These are phyloP conservation scores for Decorospora gaudefroyi DNA, from an alignment of 2,329 filamentous ascomycete species.

Conservation along the genomic window DNA sequence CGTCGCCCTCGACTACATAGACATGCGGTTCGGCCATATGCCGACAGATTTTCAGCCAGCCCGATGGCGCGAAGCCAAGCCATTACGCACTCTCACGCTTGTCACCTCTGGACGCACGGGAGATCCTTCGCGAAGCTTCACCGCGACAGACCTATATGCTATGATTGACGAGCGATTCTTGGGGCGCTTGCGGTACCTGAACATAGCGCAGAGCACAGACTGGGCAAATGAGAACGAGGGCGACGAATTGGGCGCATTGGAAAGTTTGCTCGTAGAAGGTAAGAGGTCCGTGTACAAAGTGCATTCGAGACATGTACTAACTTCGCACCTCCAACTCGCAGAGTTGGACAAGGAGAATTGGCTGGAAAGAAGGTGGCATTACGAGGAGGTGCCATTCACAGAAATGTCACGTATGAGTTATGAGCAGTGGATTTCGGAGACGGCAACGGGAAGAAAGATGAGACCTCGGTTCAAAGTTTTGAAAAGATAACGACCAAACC, in stretches of 20 bases:
- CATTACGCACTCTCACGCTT: constrained; percentile 48
- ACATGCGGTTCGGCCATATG: constrained; percentile 46
- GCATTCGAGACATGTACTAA: too few relatives aligned
- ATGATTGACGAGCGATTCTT: constrained; percentile 50
- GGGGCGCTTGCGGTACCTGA: constrained; percentile 47
- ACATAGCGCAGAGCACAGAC: constrained; percentile 46
- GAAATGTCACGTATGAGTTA: constrained; percentile 20
- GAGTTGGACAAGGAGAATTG: constrained; percentile 49
- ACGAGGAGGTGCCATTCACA: constrained; percentile 19
- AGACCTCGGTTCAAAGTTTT: constrained; percentile 29
- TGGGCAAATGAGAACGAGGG: constrained; percentile 45
- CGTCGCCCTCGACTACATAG: constrained; percentile 55
- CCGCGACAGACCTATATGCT: constrained; percentile 49
- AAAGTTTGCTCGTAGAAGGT: constrained; percentile 44
- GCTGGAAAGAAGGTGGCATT: constrained; percentile 43
- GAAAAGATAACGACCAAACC: constrained; percentile 23
- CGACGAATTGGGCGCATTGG: constrained; percentile 48
- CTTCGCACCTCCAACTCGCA: too few relatives aligned
- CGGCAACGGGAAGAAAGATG: constrained; percentile 29
- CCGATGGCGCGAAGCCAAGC: constrained; percentile 32
- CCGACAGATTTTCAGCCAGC: constrained; percentile 18
- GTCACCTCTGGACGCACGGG: constrained; percentile 45
- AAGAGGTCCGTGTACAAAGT: too few relatives aligned
- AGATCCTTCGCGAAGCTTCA: constrained; percentile 47
- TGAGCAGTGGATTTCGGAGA: constrained; percentile 30